Percentiles rank a stretch among this genome's conserved stretches.
These are phyloP conservation scores for Babesia ovata DNA, from an alignment of 169 alveolate species.

Conservation along the genomic window DNA sequence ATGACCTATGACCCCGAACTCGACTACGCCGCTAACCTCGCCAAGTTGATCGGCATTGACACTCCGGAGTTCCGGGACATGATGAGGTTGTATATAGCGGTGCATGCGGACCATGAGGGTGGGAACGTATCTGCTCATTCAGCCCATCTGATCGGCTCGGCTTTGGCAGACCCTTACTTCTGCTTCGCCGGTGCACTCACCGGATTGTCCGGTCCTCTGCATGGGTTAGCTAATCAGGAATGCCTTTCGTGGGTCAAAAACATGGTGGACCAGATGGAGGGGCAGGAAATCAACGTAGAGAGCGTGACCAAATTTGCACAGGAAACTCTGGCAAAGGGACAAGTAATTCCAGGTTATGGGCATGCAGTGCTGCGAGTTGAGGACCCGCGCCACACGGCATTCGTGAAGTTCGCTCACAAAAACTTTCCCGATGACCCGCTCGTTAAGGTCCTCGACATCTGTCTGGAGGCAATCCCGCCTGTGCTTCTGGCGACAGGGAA, in stretches of 20 bases:
- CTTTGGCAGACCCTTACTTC: constrained; percentile 91
- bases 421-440: constrained; percentile 86
- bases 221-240: constrained; percentile 95
- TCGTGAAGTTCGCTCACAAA: constrained; percentile 85
- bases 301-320: constrained; percentile 74
- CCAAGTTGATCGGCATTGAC: constrained; percentile 71
- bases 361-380: constrained; percentile 96
- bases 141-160: constrained; percentile 91
- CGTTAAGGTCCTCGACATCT: constrained; percentile 76
- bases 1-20: constrained; percentile 68
- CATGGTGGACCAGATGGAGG: constrained; percentile 81
- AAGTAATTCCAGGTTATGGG: constrained; percentile 96
- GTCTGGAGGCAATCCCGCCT: constrained; percentile 63
- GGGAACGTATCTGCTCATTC: constrained; percentile 96
- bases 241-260: constrained; percentile 89
- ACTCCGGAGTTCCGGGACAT: constrained; percentile 65
- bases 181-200: constrained; percentile 87
- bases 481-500: constrained; percentile 81
- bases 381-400: constrained; percentile 91
- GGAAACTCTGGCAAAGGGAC: constrained; percentile 81
- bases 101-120: constrained; percentile 92
- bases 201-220: constrained; percentile 94
- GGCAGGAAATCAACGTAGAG: constrained; percentile 71
- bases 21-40: constrained; percentile 79
- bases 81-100: constrained; percentile 78